Evolutionary conservation across 352 stramenopile species (phyloP).

Genomic region (Phytophthora crassamura): DNA sequence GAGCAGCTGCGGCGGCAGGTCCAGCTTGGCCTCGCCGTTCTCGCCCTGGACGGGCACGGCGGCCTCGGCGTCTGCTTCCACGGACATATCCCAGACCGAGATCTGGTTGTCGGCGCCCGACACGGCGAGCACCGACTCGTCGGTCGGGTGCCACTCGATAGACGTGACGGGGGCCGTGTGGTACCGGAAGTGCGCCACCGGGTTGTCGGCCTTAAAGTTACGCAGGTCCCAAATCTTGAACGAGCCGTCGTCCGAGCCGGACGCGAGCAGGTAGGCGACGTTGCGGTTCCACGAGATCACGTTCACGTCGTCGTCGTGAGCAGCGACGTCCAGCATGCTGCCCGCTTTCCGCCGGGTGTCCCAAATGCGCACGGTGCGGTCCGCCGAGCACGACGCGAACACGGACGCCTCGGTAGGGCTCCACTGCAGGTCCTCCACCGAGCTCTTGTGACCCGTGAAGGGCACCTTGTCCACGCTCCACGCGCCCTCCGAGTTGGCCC

Average conservation of each 20-base stretch:
- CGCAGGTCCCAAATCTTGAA: conserved; percentile 98
- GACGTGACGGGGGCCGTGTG: conserved; percentile 97
- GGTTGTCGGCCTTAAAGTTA: conserved; percentile 90
- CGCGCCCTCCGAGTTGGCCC: conserved; percentile 74
- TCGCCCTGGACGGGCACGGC: conserved; percentile 48
- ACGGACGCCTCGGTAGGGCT: conserved; percentile 96
- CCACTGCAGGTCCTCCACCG: conserved; percentile 99
- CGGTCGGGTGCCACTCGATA: conserved; percentile 99
- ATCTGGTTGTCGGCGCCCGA: conserved; percentile 96
- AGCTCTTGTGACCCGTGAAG: conserved; percentile 92
- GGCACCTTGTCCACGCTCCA: conserved; percentile 92
- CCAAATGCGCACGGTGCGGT: conserved; percentile 97
- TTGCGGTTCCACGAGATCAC: conserved; percentile 99
- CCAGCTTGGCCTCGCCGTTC: conserved; percentile 67
- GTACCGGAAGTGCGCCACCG: conserved; percentile 95
- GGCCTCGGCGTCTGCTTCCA: conserved; percentile 96
- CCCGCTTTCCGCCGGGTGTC: conserved; percentile 94
- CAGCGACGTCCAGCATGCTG: conserved; percentile 94
- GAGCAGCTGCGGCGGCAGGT: conserved; percentile 98
- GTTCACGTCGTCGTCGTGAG: conserved; percentile 98
- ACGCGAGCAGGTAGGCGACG: conserved; percentile 97
- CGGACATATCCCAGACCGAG: conserved; percentile 99
- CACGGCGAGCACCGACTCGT: conserved; percentile 98
- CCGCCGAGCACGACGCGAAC: conserved; percentile 95
- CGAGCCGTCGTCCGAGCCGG: conserved; percentile 97